Conservation (phyloP, 1,284 basidiomycete species). For the Puccinia hordei region DNA sequence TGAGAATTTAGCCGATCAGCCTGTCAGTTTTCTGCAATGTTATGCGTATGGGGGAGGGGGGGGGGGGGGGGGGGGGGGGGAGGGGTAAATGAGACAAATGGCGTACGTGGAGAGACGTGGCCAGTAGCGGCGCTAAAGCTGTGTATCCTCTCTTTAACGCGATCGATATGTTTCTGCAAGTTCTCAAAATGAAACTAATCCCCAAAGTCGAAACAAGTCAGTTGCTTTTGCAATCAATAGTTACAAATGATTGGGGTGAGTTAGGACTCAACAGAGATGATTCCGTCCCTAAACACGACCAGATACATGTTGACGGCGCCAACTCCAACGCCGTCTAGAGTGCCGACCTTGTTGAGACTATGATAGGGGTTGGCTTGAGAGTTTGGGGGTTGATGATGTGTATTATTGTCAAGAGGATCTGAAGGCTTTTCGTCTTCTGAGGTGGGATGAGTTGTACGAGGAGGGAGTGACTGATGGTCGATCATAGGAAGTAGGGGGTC, state of each 20-base stretch:
- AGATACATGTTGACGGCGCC: conserved; percentile 85
- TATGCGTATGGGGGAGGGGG: no score
- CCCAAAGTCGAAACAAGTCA: background rate
- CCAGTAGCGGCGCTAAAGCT: conserved; percentile 5
- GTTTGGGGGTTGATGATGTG: conserved; percentile 53
- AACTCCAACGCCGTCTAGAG: conserved; percentile 64
- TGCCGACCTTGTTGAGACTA: conserved; percentile 58
- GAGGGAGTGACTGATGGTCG: background rate
- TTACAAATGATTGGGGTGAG: no score
- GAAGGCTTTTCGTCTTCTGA: no score
- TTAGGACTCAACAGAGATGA: conserved; percentile 70
- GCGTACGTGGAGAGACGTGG: conserved; percentile 34
- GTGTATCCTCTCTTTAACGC: conserved; percentile 70
- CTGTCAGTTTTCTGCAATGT: no score
- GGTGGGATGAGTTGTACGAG: background rate
- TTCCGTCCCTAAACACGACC: conserved; percentile 84
- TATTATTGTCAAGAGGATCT: background rate
- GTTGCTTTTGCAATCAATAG: background rate
- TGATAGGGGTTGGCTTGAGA: no score
- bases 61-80: no score
- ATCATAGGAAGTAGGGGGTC: background rate
- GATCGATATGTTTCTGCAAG: conserved; percentile 79
- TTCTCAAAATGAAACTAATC: conserved; percentile 90
- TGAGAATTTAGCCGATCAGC: conserved; percentile 57
- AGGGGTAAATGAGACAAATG: no score